These are phyloP conservation scores for Mayamaea pseudoterrestris DNA, from an alignment of 108 stramenopile genomes.

Conservation along the genomic window DNA sequence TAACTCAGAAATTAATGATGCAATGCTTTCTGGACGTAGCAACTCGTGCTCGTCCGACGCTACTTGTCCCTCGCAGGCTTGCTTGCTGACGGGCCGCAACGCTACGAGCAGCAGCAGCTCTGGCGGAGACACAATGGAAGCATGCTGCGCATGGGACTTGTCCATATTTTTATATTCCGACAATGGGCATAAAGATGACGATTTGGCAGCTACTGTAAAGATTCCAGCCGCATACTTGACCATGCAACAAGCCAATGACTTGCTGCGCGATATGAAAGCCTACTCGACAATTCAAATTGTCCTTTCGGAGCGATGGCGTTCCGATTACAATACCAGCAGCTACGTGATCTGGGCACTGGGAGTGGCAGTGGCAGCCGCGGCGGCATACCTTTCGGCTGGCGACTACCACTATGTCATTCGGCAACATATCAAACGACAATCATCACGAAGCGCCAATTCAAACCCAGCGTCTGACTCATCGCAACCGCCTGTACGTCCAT, in stretches of 20 bases:
- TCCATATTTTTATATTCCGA: constrained; percentile 40
- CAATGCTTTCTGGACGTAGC: constrained; percentile 33
- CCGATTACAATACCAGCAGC: constrained; percentile 36
- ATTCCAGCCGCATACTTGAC: constrained; percentile 47
- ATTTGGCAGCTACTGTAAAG: constrained; percentile 14
- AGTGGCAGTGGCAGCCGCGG: constrained; percentile 45
- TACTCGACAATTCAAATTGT: not conserved
- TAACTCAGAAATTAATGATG: constrained; percentile 35
- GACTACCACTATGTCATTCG: constrained; percentile 31
- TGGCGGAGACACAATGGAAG: constrained; percentile 15
- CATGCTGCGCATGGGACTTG: constrained; percentile 87
- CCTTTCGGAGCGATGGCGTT: constrained; percentile 33
- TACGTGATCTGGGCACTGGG: constrained; percentile 64
- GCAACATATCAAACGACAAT: constrained; percentile 2
- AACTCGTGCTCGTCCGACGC: constrained; percentile 40
- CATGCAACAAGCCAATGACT: constrained; percentile 43
- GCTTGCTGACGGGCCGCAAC: constrained; percentile 51
- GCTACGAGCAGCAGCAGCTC: constrained; percentile 6
- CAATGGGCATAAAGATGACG: constrained; percentile 13
- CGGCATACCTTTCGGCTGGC: constrained; percentile 33
- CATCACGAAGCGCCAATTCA: constrained; percentile 4
- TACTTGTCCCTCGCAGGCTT: constrained; percentile 53
- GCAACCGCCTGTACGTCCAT: not conserved
- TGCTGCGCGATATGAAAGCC: constrained; percentile 8
- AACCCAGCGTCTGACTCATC: not conserved